A percentile compares a stretch with the other conserved stretches of the same genome.
Evolutionary conservation across 2,329 filamentous ascomycete genomes (phyloP).

Genomic region (Pseudocercospora pini-densiflorae): DNA sequence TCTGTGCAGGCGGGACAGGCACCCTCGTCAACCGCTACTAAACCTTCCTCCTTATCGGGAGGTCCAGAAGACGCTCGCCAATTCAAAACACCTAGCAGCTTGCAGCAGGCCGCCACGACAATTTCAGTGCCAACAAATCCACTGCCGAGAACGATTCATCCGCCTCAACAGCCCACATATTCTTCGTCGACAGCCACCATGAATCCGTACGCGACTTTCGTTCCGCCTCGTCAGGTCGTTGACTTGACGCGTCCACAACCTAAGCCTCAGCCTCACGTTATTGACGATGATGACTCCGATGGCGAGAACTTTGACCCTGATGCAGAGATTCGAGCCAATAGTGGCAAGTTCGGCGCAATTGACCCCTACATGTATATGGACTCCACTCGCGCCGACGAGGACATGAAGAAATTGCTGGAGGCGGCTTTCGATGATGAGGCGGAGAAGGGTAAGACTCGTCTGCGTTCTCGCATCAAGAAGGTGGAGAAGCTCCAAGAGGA

Average conservation of each 20-base stretch:
- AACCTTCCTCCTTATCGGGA: constrained; percentile 31
- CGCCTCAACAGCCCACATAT: constrained; percentile 58
- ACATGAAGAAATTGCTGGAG: constrained; percentile 81
- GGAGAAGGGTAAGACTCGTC: constrained; percentile 54
- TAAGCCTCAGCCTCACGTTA: constrained; percentile 6
- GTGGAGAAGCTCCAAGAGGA: constrained; percentile 35
- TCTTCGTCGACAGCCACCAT: constrained; percentile 48
- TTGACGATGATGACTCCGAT: constrained; percentile 37
- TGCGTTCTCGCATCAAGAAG: constrained; percentile 52
- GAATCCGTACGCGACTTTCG: constrained; percentile 25
- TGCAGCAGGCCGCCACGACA: constrained; percentile 21
- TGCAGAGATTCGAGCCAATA: constrained; percentile 50
- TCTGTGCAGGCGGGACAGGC: background rate
- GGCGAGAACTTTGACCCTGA: constrained; percentile 55
- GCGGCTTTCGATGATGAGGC: constrained; percentile 78
- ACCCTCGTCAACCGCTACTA: constrained; percentile 1
- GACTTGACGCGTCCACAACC: constrained; percentile 49
- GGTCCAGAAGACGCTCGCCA: constrained; percentile 39
- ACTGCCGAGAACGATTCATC: constrained; percentile 51
- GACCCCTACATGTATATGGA: constrained; percentile 69
- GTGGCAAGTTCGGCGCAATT: constrained; percentile 55
- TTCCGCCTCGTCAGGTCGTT: constrained; percentile 46
- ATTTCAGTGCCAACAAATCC: constrained; percentile 49
- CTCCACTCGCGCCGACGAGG: constrained; percentile 71
- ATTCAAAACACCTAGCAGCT: constrained; percentile 26